Conservation (phyloP, 192 early-diverging fungal genomes). For the Umbelopsis sp. region DNA sequence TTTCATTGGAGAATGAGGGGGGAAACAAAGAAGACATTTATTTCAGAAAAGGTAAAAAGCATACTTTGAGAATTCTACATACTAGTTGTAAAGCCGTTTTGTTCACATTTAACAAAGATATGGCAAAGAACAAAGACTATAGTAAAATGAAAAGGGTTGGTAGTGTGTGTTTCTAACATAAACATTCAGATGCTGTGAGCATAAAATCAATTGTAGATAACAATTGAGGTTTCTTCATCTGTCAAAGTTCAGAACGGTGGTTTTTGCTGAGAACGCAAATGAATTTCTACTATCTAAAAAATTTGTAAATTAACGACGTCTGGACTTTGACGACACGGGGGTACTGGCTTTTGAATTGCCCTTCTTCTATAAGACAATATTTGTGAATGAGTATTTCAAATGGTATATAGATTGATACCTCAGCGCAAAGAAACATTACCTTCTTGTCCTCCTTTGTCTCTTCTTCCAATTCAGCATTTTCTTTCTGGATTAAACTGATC, state of each 20-base stretch:
- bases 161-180: no score
- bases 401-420: not conserved
- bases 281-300: not conserved
- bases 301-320: constrained; percentile 6
- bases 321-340: not conserved
- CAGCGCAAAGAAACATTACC: constrained; percentile 6
- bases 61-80: no score
- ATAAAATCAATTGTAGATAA: no score
- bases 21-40: no score
- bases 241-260: not conserved
- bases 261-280: not conserved
- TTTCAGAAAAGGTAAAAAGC: no score
- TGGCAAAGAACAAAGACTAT: no score
- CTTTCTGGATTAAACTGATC: constrained; percentile 67
- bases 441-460: constrained; percentile 38
- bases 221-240: no score
- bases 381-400: not conserved
- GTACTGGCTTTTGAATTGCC: constrained; percentile 8
- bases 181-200: no score
- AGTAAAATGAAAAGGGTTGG: no score
- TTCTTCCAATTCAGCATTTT: constrained; percentile 48
- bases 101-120: no score
- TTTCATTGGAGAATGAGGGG: no score
- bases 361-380: not conserved
- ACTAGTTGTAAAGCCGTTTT: no score